Base-by-base conservation (phyloP, 345 rosid species). In the Nasturtium officinale region DNA sequence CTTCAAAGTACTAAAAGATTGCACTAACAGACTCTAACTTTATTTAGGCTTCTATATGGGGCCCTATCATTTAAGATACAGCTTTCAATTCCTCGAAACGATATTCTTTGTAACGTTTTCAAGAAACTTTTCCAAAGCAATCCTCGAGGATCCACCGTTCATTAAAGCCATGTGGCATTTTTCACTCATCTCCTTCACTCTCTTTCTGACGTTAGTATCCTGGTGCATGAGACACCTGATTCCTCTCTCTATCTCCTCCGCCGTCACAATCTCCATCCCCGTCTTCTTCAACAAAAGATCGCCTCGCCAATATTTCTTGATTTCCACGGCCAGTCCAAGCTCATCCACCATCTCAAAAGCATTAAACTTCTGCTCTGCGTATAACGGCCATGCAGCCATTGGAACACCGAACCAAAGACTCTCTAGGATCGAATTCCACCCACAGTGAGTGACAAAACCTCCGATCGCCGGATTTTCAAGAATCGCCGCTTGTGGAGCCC, bases 341-440 rank as follows among this genome's bases (percentile, higher is more conserved):
- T 83, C 89, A 7, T 12, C 69, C 59, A 77, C 83, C 74, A 84
- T 13, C 28, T 60, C 17, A 7, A 86, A 89, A 0, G 89, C 87
- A n/a, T 86, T 87, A 13, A 87, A 40, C 30, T 83, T 88, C 21
- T 89, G 96, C 57, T 89, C 89, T 0, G 72, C 70, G n/a, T 65
- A 71, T 1, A 75, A 68, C 26, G 91, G 96, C 89, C 90, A 84
- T 0, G 84, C 70, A 2, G 87, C 85, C 0, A 73, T 61, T 0
- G 85, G 88, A 20, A 84, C 85, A 2, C 85, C 87, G 16, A 78
- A 82, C 89, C 88, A 84, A 16, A 85, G 30, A 21, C 86, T 83
- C 73, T 89, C 91, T 3, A 87, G 23, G 0, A 29, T 77, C 0
- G 95, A 89, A 53, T 87, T 85, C 91, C 91, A 87, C 2, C 90